Base-by-base conservation (phyloP, 73 alveolate genomes). In the Paramecium sexaurelia region DNA sequence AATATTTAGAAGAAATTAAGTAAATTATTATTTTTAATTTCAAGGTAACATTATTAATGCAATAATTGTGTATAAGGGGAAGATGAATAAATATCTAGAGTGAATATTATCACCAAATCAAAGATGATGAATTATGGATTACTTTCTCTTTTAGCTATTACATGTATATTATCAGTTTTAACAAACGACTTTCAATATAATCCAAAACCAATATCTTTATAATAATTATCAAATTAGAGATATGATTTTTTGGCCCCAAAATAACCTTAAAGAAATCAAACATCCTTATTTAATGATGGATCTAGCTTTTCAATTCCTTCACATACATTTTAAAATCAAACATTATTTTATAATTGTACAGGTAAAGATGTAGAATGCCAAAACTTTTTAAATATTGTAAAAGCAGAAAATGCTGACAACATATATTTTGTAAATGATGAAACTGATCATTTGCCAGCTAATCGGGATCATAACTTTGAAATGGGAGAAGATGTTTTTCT, bases 361-460 rank as follows among this genome's bases (percentile, higher is more conserved):
- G 83, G 83, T 6, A 61, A 61, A 29, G 83, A 61, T 9, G 26
- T 26, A 27, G 83, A 61, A 29, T 61, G 83, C 26, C 45, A 61
- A 61, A 61, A 26, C 43, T 61, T 61, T 32, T 61, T 61, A 32
- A 61, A 61, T 32, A 61, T 61, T 0, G 43, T 61, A 15, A 61
- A 61, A 32, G 83, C 83, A 26, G 83, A 61, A 32, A 61, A 61
- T 61, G 83, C 83, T 61, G 83, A 61, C n/a, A 61, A 61, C 26
- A 61, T 61, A 7, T 61, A 61, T 61, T 61, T 61, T 61, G 83
- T 61, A 29, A 61, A 61, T 61, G 83, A 61, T 61, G 83, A 26
- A 61, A 61, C 83, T 0, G 83, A 61, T 61, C 83, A 61, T 26
- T 4, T 61, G 83, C 83, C 83, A 29, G 43, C 83, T 13, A 61